phyloP scores from a whole-genome alignment of 1,139 yeast species.

The Sugiyamaella paludigena region DNA sequence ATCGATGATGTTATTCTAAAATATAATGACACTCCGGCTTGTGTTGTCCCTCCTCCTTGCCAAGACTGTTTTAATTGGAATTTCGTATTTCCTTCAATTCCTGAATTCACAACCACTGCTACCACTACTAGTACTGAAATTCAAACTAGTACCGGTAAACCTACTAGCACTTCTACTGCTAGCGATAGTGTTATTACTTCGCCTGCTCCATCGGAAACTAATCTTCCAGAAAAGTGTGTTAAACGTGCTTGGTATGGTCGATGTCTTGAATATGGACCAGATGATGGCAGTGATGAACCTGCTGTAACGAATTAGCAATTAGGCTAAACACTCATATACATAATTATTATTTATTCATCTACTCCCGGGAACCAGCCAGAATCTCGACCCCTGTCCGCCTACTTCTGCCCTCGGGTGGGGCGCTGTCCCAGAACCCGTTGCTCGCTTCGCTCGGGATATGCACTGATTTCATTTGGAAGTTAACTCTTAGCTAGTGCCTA shows the following conservation, averaged over 20 bases:
- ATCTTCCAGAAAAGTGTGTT: conserved; percentile 25
- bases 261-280: conserved; percentile 27
- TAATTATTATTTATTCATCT: no score
- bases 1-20: conserved; percentile 73
- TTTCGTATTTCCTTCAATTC: conserved; percentile 49
- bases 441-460: no score
- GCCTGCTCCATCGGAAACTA: conserved; percentile 15
- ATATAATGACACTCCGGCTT: conserved; percentile 75
- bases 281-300: neutral
- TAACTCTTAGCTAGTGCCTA: no score
- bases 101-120: conserved; percentile 16
- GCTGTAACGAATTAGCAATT: no score
- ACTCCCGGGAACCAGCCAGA: no score
- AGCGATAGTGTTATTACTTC: neutral
- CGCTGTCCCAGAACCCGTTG: no score
- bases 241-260: conserved; percentile 33
- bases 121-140: conserved; percentile 10
- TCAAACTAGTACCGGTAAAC: no score
- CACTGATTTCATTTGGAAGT: no score
- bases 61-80: conserved; percentile 92
- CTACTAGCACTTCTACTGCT: conserved; percentile 2
- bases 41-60: conserved; percentile 61
- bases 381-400: no score
- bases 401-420: no score
- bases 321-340: no score